A percentile compares a stretch with the other conserved stretches of the same genome.
Conservation (phyloP, 306 rosid species). For the Cucurbita argyrosperma region DNA sequence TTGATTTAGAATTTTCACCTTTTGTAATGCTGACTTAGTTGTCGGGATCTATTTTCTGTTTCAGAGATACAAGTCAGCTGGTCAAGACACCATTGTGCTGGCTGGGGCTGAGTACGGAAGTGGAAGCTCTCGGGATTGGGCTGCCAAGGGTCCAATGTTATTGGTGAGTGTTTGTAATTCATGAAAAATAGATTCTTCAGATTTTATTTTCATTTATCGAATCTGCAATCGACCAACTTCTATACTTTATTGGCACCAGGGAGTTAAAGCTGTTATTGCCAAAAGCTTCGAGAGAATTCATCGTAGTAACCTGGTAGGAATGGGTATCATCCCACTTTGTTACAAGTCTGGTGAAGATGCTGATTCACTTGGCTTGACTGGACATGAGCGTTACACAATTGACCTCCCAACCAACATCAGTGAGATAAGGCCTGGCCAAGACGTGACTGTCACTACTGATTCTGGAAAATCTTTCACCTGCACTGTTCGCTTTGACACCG, state of each 20-base stretch:
- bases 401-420: constrained; percentile 60
- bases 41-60: constrained; percentile 12
- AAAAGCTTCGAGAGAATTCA: constrained; percentile 91
- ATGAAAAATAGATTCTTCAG: neutral
- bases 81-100: constrained; percentile 60
- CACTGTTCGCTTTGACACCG: constrained; percentile 65
- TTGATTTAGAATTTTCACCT: neutral
- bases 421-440: constrained; percentile 83
- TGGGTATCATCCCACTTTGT: constrained; percentile 87
- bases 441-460: constrained; percentile 67
- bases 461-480: constrained; percentile 75
- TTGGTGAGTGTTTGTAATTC: constrained; percentile 31
- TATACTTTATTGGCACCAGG: constrained; percentile 27
- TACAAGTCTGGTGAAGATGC: constrained; percentile 85
- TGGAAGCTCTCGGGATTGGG: constrained; percentile 93
- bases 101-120: constrained; percentile 96
- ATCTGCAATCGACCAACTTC: neutral
- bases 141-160: constrained; percentile 97
- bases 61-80: constrained; percentile 64
- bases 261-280: constrained; percentile 86
- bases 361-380: constrained; percentile 70
- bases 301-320: constrained; percentile 89
- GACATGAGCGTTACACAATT: constrained; percentile 77
- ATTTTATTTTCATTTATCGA: neutral
- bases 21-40: neutral